Conservation (phyloP, 2,329 filamentous ascomycete genomes). For the Aspergillus pseudoglaucus region DNA sequence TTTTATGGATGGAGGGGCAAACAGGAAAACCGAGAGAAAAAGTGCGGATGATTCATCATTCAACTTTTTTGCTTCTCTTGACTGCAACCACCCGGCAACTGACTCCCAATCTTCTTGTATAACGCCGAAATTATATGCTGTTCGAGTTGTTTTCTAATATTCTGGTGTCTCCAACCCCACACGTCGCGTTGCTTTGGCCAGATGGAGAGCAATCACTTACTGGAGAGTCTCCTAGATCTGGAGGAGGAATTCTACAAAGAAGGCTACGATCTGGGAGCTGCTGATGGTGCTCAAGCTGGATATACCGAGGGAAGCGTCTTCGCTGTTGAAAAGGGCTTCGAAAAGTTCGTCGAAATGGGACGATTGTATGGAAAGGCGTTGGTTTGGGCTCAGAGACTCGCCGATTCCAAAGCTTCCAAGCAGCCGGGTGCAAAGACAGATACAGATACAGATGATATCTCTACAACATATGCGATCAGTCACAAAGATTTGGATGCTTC, state of each 20-base stretch:
- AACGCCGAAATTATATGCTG: too few species aligned
- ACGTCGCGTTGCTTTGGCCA: background rate
- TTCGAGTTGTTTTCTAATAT: background rate
- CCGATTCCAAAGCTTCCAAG: slow-evolving; percentile 20
- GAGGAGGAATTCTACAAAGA: slow-evolving; percentile 71
- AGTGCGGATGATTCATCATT: slow-evolving; percentile 2
- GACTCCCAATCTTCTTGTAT: too few species aligned
- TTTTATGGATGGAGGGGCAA: slow-evolving; percentile 1
- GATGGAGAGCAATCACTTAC: slow-evolving; percentile 42
- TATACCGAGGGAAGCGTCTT: slow-evolving; percentile 83
- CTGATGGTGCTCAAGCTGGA: slow-evolving; percentile 71
- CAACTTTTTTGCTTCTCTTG: background rate
- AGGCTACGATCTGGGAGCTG: slow-evolving; percentile 68
- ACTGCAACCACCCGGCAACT: too few species aligned
- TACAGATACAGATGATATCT: background rate
- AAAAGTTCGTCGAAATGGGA: slow-evolving; percentile 81
- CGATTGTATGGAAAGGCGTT: slow-evolving; percentile 68
- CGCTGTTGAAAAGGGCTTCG: slow-evolving; percentile 85
- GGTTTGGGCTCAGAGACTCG: slow-evolving; percentile 74
- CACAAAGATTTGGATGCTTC: slow-evolving; percentile 9
- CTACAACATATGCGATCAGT: background rate
- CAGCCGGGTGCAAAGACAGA: slow-evolving; percentile 3
- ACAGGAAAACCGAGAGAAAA: background rate
- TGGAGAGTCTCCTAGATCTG: slow-evolving; percentile 53
- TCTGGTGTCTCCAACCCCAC: background rate